These are phyloP conservation scores for Guadua angustifolia DNA, from an alignment of 176 grass and related monocot species.

Conservation along the genomic window DNA sequence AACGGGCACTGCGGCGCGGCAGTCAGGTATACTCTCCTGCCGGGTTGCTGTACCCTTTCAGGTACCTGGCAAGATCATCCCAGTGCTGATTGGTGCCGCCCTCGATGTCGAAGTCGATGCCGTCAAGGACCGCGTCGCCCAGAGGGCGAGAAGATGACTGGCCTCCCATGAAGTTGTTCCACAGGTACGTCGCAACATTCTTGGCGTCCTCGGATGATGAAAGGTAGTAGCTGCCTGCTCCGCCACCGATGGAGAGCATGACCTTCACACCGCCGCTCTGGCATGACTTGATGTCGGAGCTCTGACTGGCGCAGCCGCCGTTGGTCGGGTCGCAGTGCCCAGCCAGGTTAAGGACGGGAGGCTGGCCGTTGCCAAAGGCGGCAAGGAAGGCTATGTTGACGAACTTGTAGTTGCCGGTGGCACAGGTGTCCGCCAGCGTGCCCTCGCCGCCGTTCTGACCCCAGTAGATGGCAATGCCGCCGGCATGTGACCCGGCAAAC, in stretches of 20 bases:
- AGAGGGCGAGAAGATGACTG: conserved; percentile 50
- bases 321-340: conserved; percentile 58
- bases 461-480: conserved; percentile 49
- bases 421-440: conserved; percentile 35
- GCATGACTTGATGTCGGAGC: conserved; percentile 48
- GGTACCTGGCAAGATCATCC: conserved; percentile 64
- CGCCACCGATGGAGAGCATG: conserved; percentile 61
- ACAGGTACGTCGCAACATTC: conserved; percentile 40
- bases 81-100: conserved; percentile 59
- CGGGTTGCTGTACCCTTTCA: conserved; percentile 52
- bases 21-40: conserved; percentile 49
- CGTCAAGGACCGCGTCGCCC: conserved; percentile 42
- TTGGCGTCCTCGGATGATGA: conserved; percentile 40
- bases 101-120: conserved; percentile 68
- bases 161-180: conserved; percentile 53
- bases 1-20: conserved; percentile 58
- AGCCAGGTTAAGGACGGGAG: conserved; percentile 54
- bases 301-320: conserved; percentile 41
- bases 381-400: conserved; percentile 58
- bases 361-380: conserved; percentile 60
- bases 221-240: conserved; percentile 45
- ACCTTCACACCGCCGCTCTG: conserved; percentile 59
- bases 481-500: conserved; percentile 13
- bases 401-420: conserved; percentile 42
- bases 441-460: conserved; percentile 53